These are phyloP conservation scores for Eucalyptus erythrocorys DNA, from an alignment of 345 rosid species.

Conservation along the genomic window DNA sequence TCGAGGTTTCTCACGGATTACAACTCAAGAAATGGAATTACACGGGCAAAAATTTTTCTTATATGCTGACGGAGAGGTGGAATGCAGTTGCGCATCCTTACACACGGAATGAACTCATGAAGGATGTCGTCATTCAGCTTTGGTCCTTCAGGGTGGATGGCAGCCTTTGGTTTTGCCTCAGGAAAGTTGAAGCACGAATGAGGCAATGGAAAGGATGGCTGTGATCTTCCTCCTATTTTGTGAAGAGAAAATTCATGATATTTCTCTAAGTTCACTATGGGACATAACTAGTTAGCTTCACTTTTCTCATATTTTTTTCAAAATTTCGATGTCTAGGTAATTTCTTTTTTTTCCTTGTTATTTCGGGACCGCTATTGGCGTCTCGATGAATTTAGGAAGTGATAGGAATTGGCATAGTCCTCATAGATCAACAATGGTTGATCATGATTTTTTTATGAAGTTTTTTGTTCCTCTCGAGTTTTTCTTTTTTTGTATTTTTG, in stretches of 20 bases:
- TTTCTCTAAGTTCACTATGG: no score
- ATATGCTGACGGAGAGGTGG: background rate
- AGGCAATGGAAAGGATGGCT: background rate
- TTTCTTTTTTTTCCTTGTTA: background rate
- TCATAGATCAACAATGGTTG: background rate
- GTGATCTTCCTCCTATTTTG: no score
- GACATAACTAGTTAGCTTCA: background rate
- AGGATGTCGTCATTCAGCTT: background rate
- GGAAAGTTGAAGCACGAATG: background rate
- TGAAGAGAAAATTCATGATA: no score
- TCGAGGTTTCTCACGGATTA: background rate
- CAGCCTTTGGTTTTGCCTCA: background rate
- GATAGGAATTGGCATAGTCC: no score
- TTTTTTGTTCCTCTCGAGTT: background rate
- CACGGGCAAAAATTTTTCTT: background rate
- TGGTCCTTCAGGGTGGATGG: background rate
- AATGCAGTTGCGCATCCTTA: background rate
- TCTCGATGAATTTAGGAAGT: background rate
- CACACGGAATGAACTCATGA: background rate
- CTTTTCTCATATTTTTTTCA: background rate
- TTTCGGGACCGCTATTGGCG: background rate
- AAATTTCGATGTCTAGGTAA: background rate
- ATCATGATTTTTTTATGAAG: background rate
- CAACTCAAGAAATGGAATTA: background rate
- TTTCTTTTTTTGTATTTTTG: background rate